phyloP scores from a whole-genome alignment of 371 early-diverging fungal genomes.

The Syncephalastrum sp. region DNA sequence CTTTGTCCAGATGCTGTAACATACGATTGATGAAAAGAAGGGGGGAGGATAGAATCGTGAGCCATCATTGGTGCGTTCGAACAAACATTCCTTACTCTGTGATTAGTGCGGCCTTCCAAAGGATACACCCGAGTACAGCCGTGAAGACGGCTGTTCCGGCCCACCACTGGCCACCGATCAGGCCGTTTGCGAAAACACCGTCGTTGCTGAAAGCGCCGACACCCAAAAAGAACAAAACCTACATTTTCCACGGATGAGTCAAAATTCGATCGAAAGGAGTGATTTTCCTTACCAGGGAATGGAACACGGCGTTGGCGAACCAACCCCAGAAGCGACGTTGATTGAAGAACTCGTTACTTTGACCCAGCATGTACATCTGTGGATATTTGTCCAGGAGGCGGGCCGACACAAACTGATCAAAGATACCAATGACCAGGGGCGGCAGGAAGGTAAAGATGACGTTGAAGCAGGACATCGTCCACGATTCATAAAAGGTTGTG shows the following conservation, averaged over 20 bases:
- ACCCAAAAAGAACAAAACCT: constrained; percentile 67
- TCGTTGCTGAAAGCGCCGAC: constrained; percentile 62
- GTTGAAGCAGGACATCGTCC: constrained; percentile 90
- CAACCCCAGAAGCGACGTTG: constrained; percentile 93
- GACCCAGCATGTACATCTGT: constrained; percentile 93
- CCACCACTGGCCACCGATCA: constrained; percentile 75
- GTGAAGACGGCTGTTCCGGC: constrained; percentile 80
- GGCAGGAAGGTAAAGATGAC: constrained; percentile 89
- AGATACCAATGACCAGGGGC: constrained; percentile 87
- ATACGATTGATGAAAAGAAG: not conserved
- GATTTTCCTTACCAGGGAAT: constrained; percentile 58
- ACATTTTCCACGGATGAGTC: not conserved
- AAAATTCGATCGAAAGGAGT: no score
- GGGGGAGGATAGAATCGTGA: no score
- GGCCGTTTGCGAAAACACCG: constrained; percentile 62
- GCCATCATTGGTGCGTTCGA: not conserved
- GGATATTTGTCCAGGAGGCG: constrained; percentile 94
- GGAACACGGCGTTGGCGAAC: constrained; percentile 91
- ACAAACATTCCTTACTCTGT: constrained; percentile 59
- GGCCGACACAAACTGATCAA: constrained; percentile 91
- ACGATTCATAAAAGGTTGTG: constrained; percentile 90
- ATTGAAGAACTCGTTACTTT: constrained; percentile 89
- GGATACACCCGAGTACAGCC: constrained; percentile 75
- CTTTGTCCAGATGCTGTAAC: constrained; percentile 75
- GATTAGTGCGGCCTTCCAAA: constrained; percentile 82